Evolutionary conservation across 2,329 filamentous ascomycete species (phyloP).

Genomic region (Lachnellula arida): DNA sequence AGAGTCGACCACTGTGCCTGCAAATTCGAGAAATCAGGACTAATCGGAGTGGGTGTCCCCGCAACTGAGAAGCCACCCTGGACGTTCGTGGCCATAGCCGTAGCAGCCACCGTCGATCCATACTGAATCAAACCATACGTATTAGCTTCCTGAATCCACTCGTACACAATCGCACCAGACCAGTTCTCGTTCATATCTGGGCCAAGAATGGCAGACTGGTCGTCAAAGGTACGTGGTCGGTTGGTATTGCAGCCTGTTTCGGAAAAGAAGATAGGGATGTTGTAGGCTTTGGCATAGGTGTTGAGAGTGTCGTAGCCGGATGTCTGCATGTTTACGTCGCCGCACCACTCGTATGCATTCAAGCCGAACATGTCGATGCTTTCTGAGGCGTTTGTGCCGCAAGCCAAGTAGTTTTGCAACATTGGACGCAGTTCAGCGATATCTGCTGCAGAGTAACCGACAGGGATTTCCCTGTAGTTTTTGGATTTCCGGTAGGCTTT

Average conservation of each 20-base stretch:
- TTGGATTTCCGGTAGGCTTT: constrained; percentile 75
- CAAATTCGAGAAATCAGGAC: constrained; percentile 75
- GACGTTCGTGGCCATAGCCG: constrained; percentile 49
- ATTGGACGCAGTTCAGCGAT: constrained; percentile 63
- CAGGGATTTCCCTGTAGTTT: constrained; percentile 73
- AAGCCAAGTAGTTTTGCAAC: constrained; percentile 70
- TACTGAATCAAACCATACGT: constrained; percentile 79
- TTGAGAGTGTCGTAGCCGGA: constrained; percentile 70
- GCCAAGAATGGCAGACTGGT: constrained; percentile 75
- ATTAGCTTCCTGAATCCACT: constrained; percentile 85
- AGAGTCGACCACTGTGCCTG: constrained; percentile 71
- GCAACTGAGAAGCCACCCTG: constrained; percentile 64
- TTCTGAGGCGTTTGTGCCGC: constrained; percentile 64
- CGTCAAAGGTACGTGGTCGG: constrained; percentile 57
- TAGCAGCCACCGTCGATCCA: constrained; percentile 51
- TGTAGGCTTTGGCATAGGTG: constrained; percentile 62
- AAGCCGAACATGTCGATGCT: constrained; percentile 78
- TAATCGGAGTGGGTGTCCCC: constrained; percentile 68
- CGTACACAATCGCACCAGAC: constrained; percentile 81
- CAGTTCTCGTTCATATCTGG: constrained; percentile 62
- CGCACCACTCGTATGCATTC: constrained; percentile 83
- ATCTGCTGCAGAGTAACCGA: constrained; percentile 85
- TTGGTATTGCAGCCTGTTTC: constrained; percentile 78
- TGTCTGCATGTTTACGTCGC: constrained; percentile 45
- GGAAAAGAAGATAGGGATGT: constrained; percentile 84